A percentile compares a stretch with the other conserved stretches of the same genome.
phyloP scores from a whole-genome alignment of 192 early-diverging fungal species.

The Borealophlyctis nickersoniae region DNA sequence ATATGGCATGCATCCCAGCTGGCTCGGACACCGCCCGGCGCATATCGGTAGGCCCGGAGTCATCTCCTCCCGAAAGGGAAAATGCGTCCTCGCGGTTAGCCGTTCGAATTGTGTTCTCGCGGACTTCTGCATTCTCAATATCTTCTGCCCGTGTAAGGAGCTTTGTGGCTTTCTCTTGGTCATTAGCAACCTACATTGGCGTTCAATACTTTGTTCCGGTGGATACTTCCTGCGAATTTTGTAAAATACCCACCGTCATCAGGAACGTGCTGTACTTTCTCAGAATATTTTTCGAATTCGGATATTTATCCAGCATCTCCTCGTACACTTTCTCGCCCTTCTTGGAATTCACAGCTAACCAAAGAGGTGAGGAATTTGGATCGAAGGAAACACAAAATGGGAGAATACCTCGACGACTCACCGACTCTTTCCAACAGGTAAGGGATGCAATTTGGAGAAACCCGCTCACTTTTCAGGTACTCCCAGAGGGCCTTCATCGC shows the following conservation, averaged over 20 bases:
- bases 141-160: slow-evolving; percentile 13
- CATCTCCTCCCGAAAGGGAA: too few species aligned
- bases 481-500: slow-evolving; percentile 18
- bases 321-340: slow-evolving; percentile 9
- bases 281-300: slow-evolving; percentile 18
- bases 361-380: too few species aligned
- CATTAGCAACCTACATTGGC: slow-evolving; percentile 9
- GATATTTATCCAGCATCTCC: slow-evolving; percentile 20
- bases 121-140: slow-evolving; percentile 12
- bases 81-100: too few species aligned
- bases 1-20: too few species aligned
- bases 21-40: too few species aligned
- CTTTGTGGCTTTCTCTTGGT: slow-evolving; percentile 18
- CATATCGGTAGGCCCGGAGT: background rate
- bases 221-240: too few species aligned
- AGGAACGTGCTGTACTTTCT: slow-evolving; percentile 21
- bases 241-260: background rate
- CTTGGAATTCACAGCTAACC: background rate
- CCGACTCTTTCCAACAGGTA: slow-evolving; percentile 16
- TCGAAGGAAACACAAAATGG: too few species aligned
- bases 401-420: too few species aligned
- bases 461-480: slow-evolving; percentile 13
- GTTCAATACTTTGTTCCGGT: too few species aligned
- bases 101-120: background rate
- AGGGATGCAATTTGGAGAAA: background rate